Percentiles rank a stretch among this genome's conserved stretches.
Conservation (phyloP, 2,329 filamentous ascomycete species). For the Fusarium musae region DNA sequence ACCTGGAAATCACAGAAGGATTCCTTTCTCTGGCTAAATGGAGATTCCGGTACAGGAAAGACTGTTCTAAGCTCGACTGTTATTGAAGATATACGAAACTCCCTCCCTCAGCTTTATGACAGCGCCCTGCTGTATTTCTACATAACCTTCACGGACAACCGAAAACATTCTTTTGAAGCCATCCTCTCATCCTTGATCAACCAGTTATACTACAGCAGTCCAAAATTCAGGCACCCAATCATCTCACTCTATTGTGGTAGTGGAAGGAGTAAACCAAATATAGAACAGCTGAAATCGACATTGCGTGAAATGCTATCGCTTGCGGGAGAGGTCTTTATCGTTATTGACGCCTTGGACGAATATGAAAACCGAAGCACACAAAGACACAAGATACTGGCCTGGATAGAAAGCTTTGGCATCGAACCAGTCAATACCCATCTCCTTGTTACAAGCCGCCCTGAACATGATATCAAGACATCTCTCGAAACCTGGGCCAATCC, state of each 20-base stretch:
- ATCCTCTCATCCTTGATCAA: fast-evolving
- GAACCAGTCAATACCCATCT: fast-evolving
- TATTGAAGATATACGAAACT: background rate
- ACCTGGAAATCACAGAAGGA: fast-evolving
- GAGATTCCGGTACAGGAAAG: fast-evolving
- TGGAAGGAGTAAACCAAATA: fast-evolving
- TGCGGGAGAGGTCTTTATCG: fast-evolving
- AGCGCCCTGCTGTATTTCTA: background rate
- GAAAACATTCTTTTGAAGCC: fast-evolving
- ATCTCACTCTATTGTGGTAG: fast-evolving
- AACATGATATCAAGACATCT: fast-evolving
- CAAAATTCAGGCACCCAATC: fast-evolving
- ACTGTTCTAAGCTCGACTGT: fast-evolving
- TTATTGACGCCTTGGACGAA: fast-evolving
- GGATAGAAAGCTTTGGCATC: fast-evolving
- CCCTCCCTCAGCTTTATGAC: fast-evolving
- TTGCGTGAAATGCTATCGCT: fast-evolving
- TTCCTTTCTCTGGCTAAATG: background rate
- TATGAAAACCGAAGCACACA: fast-evolving
- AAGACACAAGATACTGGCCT: fast-evolving
- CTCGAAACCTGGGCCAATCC: fast-evolving
- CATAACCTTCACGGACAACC: fast-evolving
- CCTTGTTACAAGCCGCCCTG: fast-evolving
- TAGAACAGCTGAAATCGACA: fast-evolving
- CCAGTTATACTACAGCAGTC: fast-evolving